Conservation (phyloP, 306 rosid species). For the Purshia tridentata region DNA sequence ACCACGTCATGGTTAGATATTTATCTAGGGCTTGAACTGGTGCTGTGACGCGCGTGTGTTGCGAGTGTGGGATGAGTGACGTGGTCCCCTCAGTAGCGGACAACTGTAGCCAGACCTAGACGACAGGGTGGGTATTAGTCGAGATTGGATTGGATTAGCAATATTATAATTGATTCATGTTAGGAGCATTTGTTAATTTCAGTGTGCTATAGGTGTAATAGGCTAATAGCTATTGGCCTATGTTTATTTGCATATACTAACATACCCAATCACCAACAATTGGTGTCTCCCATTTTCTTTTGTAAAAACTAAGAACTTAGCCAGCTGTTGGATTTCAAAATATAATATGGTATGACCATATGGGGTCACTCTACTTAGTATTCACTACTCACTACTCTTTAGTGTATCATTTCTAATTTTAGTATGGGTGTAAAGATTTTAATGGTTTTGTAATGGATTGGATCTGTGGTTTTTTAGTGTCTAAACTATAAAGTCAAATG, state of each 20-base stretch:
- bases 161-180: too few species aligned
- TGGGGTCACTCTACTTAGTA: too few species aligned
- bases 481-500: too few species aligned
- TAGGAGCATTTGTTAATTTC: too few species aligned
- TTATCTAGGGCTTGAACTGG: slow-evolving; percentile 12
- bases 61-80: slow-evolving; percentile 25
- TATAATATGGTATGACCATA: not conserved
- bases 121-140: slow-evolving; percentile 14
- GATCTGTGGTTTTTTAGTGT: too few species aligned
- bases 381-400: too few species aligned
- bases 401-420: too few species aligned
- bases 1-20: slow-evolving; percentile 59
- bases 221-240: too few species aligned
- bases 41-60: slow-evolving; percentile 20
- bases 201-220: too few species aligned
- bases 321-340: not conserved
- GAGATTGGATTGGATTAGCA: slow-evolving; percentile 13
- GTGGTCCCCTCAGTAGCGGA: slow-evolving; percentile 33
- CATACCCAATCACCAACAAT: not conserved
- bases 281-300: not conserved
- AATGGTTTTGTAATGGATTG: too few species aligned
- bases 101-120: slow-evolving; percentile 7
- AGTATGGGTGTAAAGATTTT: too few species aligned
- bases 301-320: not conserved
- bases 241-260: too few species aligned